Base-by-base conservation (phyloP, 2,329 filamentous ascomycete genomes). In the Trichoderma aggressivum region DNA sequence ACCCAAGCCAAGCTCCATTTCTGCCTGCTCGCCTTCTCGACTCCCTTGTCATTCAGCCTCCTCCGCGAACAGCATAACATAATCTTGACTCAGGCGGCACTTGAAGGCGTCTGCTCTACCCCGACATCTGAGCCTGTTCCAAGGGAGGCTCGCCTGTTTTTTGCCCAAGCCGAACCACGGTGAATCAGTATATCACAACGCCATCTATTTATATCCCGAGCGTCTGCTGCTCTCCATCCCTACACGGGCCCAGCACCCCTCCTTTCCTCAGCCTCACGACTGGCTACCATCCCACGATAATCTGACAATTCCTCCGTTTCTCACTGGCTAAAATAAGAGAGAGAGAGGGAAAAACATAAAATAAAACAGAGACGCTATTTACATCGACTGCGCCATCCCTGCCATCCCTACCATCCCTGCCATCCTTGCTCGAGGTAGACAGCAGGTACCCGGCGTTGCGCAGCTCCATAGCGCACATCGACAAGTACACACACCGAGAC, bases 241-340 rank as follows among this genome's bases (percentile, higher is more conserved):
- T 50, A 60, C 32, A 58, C 56, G 11, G 43, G 36, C 30, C 30
- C 56, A 24, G 55, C 65, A 60, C 39, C 55, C 56, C 56, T 53
- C 65, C 28, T 61, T 50, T 24, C 39, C 47, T 53, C 60, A 64
- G 50, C 60, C 68, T 64, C 59, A 64, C 59, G 68, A 59, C 59
- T 58, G 68, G 59, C 68, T 64, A 12, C 30, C 50, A 60, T 64
- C 60, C 39, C 59, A 47, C 68, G 59, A 62, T 47, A 63, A 26
- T 34, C n/a, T 50, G 30, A 26, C 50, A 30, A n/a, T 36, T 36
- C 60, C 64, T 34, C 59, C 32, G 34, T 14, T 50, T 43, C 47
- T 64, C 53, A 70, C 68, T 68, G 67, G 60, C 50, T 43, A 63
- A 70, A 39, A 26, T 30, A 53, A 59, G 24, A 39, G 26, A 32